These are phyloP conservation scores for Parachlorella kessleri DNA, from an alignment of 139 green algal genomes.

Conservation along the genomic window DNA sequence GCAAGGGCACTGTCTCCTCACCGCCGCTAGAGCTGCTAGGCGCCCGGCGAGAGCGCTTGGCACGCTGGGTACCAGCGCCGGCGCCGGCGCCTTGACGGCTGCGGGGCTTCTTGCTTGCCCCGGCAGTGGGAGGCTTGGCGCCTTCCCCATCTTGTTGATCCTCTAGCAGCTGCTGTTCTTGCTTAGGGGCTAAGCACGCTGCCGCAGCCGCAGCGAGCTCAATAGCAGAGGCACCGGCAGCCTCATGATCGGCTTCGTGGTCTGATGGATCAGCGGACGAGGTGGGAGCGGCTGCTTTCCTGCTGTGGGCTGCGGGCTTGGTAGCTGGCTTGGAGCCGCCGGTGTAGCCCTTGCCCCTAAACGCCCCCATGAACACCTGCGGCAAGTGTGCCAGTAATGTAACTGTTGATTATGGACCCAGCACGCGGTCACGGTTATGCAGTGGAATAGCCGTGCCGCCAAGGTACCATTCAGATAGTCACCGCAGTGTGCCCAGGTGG, in stretches of 20 bases:
- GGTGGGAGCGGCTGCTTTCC: slow-evolving; percentile 11
- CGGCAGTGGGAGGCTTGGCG: too few relatives aligned
- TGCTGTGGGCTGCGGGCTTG: slow-evolving; percentile 14
- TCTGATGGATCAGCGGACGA: slow-evolving; percentile 5
- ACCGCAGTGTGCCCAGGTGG: too few relatives aligned
- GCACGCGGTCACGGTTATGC: too few relatives aligned
- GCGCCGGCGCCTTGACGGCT: not conserved
- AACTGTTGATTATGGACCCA: too few relatives aligned
- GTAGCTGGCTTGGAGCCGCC: slow-evolving; percentile 38
- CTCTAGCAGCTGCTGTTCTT: too few relatives aligned
- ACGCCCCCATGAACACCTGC: slow-evolving; percentile 56
- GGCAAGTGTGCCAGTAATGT: too few relatives aligned
- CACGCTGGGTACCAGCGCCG: not conserved
- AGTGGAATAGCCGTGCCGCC: too few relatives aligned
- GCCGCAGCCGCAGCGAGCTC: too few relatives aligned
- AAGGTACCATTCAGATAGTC: too few relatives aligned
- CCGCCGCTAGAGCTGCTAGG: not conserved
- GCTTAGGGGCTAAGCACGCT: too few relatives aligned
- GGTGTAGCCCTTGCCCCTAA: slow-evolving; percentile 47
- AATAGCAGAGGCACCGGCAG: not conserved
- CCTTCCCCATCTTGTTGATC: too few relatives aligned
- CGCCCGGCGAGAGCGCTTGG: too few relatives aligned
- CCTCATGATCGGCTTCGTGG: slow-evolving; percentile 13
- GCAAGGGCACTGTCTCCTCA: not conserved
- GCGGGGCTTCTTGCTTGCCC: not conserved